These are phyloP conservation scores for Furcasterigmium sp. DNA, from an alignment of 2,329 filamentous ascomycete genomes.

Conservation along the genomic window DNA sequence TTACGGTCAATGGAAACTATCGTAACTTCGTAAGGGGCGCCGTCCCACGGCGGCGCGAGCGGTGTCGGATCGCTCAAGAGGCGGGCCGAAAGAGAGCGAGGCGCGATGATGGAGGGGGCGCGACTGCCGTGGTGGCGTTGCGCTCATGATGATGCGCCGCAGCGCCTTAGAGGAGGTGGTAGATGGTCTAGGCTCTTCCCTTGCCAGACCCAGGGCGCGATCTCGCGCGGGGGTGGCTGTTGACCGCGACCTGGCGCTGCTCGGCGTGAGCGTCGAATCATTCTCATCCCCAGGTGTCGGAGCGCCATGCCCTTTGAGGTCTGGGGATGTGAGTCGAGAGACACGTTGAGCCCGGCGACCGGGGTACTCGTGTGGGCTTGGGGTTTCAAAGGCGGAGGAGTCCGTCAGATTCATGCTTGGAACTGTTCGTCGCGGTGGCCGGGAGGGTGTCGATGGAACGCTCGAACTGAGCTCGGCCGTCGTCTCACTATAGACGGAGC, in stretches of 20 bases:
- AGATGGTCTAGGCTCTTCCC: not conserved
- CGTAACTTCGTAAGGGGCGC: too few relatives aligned
- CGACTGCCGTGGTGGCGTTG: not conserved
- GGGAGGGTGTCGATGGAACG: not conserved
- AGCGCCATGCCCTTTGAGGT: too few relatives aligned
- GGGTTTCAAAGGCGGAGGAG: not conserved
- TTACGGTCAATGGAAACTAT: too few relatives aligned
- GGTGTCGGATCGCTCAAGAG: not conserved
- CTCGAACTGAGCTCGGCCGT: not conserved
- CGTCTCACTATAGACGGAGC: not conserved
- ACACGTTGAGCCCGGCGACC: not conserved
- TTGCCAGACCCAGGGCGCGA: not conserved
- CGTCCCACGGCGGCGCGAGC: not conserved
- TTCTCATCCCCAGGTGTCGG: not conserved
- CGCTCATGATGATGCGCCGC: not conserved
- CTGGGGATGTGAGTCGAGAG: too few relatives aligned
- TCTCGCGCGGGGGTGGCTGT: not conserved
- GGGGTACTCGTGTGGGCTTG: not conserved
- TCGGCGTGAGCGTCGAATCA: not conserved
- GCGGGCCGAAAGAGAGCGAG: not conserved
- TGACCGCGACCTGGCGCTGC: not conserved
- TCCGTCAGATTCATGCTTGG: not conserved
- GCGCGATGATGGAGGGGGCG: not conserved
- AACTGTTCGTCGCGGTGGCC: not conserved
- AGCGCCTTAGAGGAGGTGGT: not conserved